These are phyloP conservation scores for Lentinula raphanica DNA, from an alignment of 768 basidiomycete genomes.

Conservation along the genomic window DNA sequence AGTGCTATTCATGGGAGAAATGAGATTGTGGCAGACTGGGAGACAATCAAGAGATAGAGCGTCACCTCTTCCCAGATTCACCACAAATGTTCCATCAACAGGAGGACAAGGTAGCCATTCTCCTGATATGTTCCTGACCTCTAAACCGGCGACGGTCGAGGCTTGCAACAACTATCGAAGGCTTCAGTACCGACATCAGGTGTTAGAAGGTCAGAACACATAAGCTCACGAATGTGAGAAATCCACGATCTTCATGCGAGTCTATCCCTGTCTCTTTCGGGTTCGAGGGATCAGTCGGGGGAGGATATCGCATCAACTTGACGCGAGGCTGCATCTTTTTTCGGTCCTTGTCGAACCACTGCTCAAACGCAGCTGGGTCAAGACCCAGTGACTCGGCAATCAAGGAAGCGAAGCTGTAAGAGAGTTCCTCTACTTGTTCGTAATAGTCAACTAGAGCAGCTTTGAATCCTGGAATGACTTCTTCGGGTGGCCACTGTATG, in stretches of 20 bases:
- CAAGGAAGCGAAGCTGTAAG: conserved; percentile 37
- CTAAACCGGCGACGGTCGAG: conserved; percentile 47
- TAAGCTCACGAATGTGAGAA: conserved; percentile 8
- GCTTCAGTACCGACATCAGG: no score
- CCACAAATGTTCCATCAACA: conserved; percentile 51
- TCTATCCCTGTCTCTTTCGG: background rate
- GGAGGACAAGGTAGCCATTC: conserved; percentile 54
- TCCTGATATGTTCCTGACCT: conserved; percentile 52
- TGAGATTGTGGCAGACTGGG: background rate
- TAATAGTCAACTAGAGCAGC: conserved; percentile 36
- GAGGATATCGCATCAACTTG: conserved; percentile 48
- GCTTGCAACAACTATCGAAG: conserved; percentile 44
- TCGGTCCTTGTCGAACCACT: conserved; percentile 34
- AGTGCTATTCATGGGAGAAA: background rate
- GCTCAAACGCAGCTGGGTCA: conserved; percentile 31
- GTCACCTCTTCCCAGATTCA: conserved; percentile 45
- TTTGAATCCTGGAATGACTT: conserved; percentile 42
- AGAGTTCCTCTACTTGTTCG: conserved; percentile 34
- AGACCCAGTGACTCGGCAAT: conserved; percentile 47
- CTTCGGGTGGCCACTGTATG: conserved; percentile 4
- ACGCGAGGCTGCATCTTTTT: conserved; percentile 32
- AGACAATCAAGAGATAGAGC: conserved; percentile 25
- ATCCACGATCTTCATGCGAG: conserved; percentile 1
- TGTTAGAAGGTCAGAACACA: background rate
- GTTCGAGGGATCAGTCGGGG: conserved; percentile 21